Conservation (phyloP, 345 rosid species). For the Boechera retrofracta region DNA sequence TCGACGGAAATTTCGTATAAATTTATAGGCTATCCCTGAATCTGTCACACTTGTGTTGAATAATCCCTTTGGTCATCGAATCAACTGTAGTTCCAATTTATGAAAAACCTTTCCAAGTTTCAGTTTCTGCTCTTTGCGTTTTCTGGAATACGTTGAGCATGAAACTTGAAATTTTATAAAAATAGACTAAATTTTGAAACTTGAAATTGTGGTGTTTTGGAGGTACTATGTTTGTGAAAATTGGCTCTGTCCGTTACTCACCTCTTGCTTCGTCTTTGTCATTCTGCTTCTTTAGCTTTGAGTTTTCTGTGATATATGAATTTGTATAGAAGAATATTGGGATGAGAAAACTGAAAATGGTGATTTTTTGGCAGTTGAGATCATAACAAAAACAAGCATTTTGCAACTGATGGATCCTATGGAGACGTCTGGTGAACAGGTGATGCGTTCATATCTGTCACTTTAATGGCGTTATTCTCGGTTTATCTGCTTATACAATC, state of each 20-base stretch:
- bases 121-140: background rate
- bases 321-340: background rate
- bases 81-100: constrained; percentile 11
- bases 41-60: constrained; percentile 4
- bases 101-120: background rate
- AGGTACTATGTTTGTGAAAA: background rate
- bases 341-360: constrained; percentile 19
- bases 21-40: background rate
- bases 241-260: background rate
- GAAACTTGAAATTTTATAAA: background rate
- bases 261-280: background rate
- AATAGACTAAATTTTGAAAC: background rate
- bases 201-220: constrained; percentile 5
- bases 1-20: background rate
- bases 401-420: constrained; percentile 58
- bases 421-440: constrained; percentile 46
- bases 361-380: constrained; percentile 36
- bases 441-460: constrained; percentile 17
- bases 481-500: background rate
- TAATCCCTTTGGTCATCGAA: constrained; percentile 10
- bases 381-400: constrained; percentile 42
- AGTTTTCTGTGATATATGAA: background rate
- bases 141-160: constrained; percentile 10
- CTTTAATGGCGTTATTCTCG: background rate
- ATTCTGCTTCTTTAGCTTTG: background rate